phyloP scores from a whole-genome alignment of 2,329 filamentous ascomycete genomes.

The Venturia oleaginea region DNA sequence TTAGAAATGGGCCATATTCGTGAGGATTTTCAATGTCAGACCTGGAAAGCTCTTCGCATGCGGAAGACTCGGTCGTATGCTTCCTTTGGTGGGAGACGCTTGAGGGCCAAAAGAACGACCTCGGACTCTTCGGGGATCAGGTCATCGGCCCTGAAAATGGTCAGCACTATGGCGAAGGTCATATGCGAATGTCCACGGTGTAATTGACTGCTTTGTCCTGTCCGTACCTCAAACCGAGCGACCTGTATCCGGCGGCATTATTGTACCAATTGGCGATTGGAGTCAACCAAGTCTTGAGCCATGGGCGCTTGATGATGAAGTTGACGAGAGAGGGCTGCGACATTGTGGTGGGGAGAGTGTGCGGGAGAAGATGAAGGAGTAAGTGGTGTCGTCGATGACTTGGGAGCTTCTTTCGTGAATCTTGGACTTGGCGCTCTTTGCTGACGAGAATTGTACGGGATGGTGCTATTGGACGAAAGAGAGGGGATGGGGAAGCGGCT shows the following conservation, averaged over 20 bases:
- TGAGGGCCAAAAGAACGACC: slow-evolving; percentile 74
- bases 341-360: slow-evolving; percentile 10
- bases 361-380: slow-evolving; percentile 19
- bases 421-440: neutral
- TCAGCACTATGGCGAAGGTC: slow-evolving; percentile 16
- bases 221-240: slow-evolving; percentile 76
- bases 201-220: neutral
- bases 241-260: slow-evolving; percentile 83
- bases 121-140: slow-evolving; percentile 90
- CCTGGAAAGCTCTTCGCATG: slow-evolving; percentile 89
- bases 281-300: slow-evolving; percentile 69
- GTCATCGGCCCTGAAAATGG: slow-evolving; percentile 69
- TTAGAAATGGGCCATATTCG: slow-evolving; percentile 14
- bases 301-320: slow-evolving; percentile 75
- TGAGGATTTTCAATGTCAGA: slow-evolving; percentile 28
- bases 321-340: slow-evolving; percentile 45
- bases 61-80: slow-evolving; percentile 97
- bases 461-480: neutral
- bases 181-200: neutral
- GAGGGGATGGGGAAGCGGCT: neutral
- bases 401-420: slow-evolving; percentile 1
- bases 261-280: slow-evolving; percentile 83
- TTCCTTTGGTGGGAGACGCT: slow-evolving; percentile 82
- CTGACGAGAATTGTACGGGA: slow-evolving; percentile 4
- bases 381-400: slow-evolving; percentile 14